Conservation (phyloP, 2,329 filamentous ascomycete species). For the Aaosphaeria arxii region DNA sequence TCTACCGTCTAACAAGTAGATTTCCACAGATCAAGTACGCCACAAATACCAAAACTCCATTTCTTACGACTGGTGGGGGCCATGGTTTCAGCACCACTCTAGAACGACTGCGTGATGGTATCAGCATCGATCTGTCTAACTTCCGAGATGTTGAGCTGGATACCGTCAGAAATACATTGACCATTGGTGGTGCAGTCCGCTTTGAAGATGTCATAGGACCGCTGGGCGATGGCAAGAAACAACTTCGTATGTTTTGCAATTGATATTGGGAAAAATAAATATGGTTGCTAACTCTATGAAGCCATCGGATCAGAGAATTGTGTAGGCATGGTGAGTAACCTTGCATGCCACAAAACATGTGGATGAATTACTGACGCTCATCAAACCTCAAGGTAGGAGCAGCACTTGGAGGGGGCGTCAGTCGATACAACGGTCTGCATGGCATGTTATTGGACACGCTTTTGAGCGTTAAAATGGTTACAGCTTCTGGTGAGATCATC, state of each 20-base stretch:
- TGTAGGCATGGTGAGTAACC: conserved; percentile 41
- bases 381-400: conserved; percentile 48
- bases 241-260: background rate
- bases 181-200: background rate
- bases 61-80: background rate
- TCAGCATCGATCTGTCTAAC: background rate
- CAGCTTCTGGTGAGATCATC: conserved; percentile 32
- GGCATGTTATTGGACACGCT: conserved; percentile 23
- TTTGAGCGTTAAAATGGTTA: conserved; percentile 31
- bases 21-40: background rate
- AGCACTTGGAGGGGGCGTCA: conserved; percentile 57
- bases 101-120: background rate
- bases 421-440: conserved; percentile 52
- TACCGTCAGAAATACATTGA: background rate
- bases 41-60: background rate
- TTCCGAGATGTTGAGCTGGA: conserved; percentile 4
- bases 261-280: background rate
- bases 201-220: background rate
- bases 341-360: background rate
- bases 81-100: background rate
- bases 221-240: background rate
- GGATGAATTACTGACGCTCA: conserved; percentile 10
- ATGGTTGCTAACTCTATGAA: background rate
- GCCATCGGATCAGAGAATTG: conserved; percentile 1
- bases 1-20: too few relatives aligned